phyloP scores from a whole-genome alignment of 169 alveolate species.

The Plasmodium vinckei region DNA sequence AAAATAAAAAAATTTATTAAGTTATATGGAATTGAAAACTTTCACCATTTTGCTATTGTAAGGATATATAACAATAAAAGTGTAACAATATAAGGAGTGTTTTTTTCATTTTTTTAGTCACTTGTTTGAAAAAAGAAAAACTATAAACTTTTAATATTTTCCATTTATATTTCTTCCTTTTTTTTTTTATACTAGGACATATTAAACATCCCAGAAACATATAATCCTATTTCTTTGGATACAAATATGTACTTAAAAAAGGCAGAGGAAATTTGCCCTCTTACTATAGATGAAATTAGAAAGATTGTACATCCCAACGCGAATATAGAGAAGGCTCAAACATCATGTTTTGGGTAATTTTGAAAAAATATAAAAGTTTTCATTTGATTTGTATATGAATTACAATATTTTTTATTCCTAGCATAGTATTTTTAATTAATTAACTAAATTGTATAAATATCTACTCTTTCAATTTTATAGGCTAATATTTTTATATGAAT shows the following conservation, averaged over 20 bases:
- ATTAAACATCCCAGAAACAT: conserved; percentile 52
- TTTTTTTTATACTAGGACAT: conserved; percentile 36
- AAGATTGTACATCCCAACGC: conserved; percentile 47
- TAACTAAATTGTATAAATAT: neutral
- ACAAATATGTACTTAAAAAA: conserved; percentile 62
- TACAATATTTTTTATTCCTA: neutral
- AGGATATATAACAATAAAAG: neutral
- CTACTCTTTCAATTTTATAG: conserved; percentile 3
- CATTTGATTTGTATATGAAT: neutral
- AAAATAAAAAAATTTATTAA: conserved; percentile 62
- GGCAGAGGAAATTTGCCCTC: conserved; percentile 68
- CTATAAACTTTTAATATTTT: no score
- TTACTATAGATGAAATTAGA: conserved; percentile 66
- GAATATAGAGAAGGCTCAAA: conserved; percentile 72
- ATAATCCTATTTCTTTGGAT: conserved; percentile 29
- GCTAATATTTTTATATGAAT: conserved; percentile 68
- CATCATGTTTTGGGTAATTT: conserved; percentile 75
- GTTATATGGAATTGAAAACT: conserved; percentile 71
- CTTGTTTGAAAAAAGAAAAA: no score
- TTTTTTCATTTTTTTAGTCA: no score
- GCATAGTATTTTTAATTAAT: neutral
- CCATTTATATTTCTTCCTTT: neutral
- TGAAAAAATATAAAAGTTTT: neutral
- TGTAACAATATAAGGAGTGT: neutral
- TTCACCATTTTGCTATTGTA: conserved; percentile 76